phyloP scores from a whole-genome alignment of 345 rosid genomes.

The Lagerstroemia speciosa region DNA sequence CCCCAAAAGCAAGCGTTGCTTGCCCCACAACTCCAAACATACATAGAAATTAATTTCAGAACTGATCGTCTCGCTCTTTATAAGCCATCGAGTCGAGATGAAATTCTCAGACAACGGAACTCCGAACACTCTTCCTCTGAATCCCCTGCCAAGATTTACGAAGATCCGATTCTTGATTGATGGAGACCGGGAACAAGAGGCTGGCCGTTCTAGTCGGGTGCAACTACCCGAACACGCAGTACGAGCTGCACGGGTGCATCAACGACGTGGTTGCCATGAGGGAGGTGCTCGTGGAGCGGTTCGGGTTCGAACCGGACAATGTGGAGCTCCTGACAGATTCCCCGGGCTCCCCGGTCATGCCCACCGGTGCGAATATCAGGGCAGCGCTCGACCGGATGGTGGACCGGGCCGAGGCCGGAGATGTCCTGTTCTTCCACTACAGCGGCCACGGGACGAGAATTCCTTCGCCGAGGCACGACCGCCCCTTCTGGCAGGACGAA shows the following conservation, averaged over 20 bases:
- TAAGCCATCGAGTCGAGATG: neutral
- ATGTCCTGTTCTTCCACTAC: slow-evolving; percentile 60
- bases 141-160: neutral
- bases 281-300: slow-evolving; percentile 35
- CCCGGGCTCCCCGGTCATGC: slow-evolving; percentile 32
- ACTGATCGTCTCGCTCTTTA: neutral
- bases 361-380: slow-evolving; percentile 61
- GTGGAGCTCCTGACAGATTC: slow-evolving; percentile 53
- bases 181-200: slow-evolving; percentile 39
- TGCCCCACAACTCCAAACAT: neutral
- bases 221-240: slow-evolving; percentile 57
- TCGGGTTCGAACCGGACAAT: slow-evolving; percentile 37
- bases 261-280: slow-evolving; percentile 61
- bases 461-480: slow-evolving; percentile 35
- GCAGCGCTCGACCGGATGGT: slow-evolving; percentile 57
- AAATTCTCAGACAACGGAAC: neutral
- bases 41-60: neutral
- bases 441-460: slow-evolving; percentile 81
- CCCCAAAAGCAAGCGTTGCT: neutral
- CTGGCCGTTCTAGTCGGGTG: slow-evolving; percentile 71
- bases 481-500: slow-evolving; percentile 46
- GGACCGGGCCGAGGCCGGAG: slow-evolving; percentile 41
- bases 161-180: neutral
- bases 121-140: neutral
- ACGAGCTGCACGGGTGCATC: slow-evolving; percentile 74